phyloP scores from a whole-genome alignment of 495 filamentous ascomycete genomes.

The Acidomyces sp. region DNA sequence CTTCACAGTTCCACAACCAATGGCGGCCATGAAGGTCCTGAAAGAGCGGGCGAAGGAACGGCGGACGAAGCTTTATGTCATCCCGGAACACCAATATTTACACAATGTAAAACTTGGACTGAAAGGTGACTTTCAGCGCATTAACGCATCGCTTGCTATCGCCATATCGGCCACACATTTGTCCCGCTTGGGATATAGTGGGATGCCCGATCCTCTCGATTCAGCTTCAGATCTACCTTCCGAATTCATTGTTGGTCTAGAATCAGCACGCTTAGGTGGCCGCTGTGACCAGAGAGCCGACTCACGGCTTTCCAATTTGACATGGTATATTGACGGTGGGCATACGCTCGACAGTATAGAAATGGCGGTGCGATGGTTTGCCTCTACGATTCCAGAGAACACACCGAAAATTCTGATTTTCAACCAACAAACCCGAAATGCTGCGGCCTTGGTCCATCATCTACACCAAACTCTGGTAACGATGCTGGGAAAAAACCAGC shows the following conservation, averaged over 20 bases:
- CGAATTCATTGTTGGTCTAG: conserved; percentile 61
- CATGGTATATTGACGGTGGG: conserved; percentile 85
- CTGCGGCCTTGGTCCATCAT: conserved; percentile 47
- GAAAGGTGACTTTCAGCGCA: conserved; percentile 69
- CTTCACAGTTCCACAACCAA: conserved; percentile 61
- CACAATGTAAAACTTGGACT: conserved; percentile 55
- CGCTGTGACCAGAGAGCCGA: conserved; percentile 68
- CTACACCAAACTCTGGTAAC: conserved; percentile 53
- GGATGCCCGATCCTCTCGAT: conserved; percentile 2
- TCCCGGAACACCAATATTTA: conserved; percentile 52
- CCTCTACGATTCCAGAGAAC: conserved; percentile 14
- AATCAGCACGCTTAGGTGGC: conserved; percentile 62
- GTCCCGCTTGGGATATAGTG: conserved; percentile 19
- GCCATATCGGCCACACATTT: conserved; percentile 54
- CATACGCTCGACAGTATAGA: conserved; percentile 83
- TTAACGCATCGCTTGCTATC: conserved; percentile 73
- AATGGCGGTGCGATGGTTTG: conserved; percentile 71
- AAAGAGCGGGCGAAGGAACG: conserved; percentile 56
- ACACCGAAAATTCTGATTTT: conserved; percentile 61
- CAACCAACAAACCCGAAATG: conserved; percentile 84
- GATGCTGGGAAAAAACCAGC: conserved; percentile 37
- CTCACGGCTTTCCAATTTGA: conserved; percentile 36
- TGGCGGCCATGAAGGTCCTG: conserved; percentile 55
- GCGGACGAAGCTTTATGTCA: conserved; percentile 44
- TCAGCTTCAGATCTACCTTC: conserved; percentile 41